phyloP scores from a whole-genome alignment of 2,329 filamentous ascomycete genomes.

The Thielaviopsis musarum region DNA sequence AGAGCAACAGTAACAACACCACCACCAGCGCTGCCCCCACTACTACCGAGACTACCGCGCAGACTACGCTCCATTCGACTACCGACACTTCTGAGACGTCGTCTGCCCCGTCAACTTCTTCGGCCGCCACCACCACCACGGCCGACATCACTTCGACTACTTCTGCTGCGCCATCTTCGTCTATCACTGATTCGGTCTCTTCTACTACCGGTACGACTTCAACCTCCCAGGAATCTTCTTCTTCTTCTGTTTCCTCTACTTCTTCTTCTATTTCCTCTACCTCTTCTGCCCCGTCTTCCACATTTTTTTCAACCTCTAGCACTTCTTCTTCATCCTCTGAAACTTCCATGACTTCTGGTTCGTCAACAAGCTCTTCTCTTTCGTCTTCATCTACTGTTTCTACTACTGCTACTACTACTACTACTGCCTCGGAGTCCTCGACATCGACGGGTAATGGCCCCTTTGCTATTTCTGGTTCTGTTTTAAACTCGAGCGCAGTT shows the following conservation, averaged over 20 bases:
- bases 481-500: not conserved
- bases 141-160: constrained; percentile 14
- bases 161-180: constrained; percentile 15
- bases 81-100: not conserved
- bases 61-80: constrained; percentile 3
- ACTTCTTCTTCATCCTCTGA: constrained; percentile 19
- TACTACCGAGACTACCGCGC: constrained; percentile 12
- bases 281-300: constrained; percentile 7
- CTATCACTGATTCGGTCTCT: constrained; percentile 11
- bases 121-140: constrained; percentile 10
- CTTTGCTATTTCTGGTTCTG: not conserved
- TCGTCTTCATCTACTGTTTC: constrained; percentile 11
- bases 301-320: constrained; percentile 16
- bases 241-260: constrained; percentile 10
- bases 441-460: not conserved
- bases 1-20: constrained; percentile 24
- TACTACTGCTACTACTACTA: constrained; percentile 6
- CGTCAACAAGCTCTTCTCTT: constrained; percentile 12
- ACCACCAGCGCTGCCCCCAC: constrained; percentile 15
- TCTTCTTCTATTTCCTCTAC: constrained; percentile 11
- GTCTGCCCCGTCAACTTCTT: not conserved
- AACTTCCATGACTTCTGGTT: constrained; percentile 15
- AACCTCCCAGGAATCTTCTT: constrained; percentile 6
- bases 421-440: not conserved
- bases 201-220: constrained; percentile 7